Conservation (phyloP, 2,329 filamentous ascomycete species). For the Fusarium dlaminii region DNA sequence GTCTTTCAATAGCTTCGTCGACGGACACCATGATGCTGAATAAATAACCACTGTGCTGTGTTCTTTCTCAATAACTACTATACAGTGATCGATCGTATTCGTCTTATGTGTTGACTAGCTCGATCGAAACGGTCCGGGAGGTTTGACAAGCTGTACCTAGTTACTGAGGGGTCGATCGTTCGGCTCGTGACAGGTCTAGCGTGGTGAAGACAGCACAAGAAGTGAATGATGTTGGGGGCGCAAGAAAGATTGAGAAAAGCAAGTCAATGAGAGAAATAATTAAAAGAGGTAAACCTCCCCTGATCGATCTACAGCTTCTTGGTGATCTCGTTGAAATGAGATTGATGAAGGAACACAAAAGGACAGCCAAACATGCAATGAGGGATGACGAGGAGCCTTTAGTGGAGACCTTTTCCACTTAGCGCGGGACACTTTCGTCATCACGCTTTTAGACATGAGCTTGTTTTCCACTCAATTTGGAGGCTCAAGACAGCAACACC, state of each 20-base stretch:
- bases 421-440: constrained; percentile 33
- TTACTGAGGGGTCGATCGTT: constrained; percentile 23
- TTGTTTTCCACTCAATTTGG: constrained; percentile 24
- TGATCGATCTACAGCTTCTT: constrained; percentile 21
- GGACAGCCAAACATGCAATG: constrained; percentile 27
- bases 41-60: neutral
- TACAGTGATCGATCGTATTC: neutral
- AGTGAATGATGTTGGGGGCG: neutral
- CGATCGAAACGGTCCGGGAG: neutral
- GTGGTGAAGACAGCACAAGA: neutral
- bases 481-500: constrained; percentile 16
- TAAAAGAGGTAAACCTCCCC: neutral
- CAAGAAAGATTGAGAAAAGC: neutral
- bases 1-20: constrained; percentile 55
- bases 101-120: constrained; percentile 6
- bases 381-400: constrained; percentile 35
- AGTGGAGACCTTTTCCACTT: constrained; percentile 27
- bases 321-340: constrained; percentile 22
- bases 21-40: constrained; percentile 45
- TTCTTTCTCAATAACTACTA: neutral
- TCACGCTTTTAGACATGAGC: constrained; percentile 32
- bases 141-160: constrained; percentile 2
- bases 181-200: constrained; percentile 1
- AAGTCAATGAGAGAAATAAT: neutral
- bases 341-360: constrained; percentile 26